Base-by-base conservation (phyloP, 306 rosid genomes). In the Trifolium repens region DNA sequence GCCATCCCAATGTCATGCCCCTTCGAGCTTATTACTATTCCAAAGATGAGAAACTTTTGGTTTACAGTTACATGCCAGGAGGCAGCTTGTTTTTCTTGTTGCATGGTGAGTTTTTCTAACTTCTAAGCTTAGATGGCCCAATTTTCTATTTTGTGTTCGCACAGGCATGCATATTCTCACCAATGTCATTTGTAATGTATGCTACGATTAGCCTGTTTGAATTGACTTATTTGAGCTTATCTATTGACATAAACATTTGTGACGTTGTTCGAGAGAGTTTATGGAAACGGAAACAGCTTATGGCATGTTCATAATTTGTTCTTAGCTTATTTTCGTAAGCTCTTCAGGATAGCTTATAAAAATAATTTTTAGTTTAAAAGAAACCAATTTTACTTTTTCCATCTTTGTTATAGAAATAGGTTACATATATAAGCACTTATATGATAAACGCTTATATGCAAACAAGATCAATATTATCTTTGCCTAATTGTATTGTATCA, bases 11-110 rank as follows among this genome's bases (percentile, higher is more conserved):
- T 82, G 78, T 91, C 43, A 79, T 85, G 80, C 89, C 96, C 0
- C 87, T 87, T 72, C 72, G 85, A 2, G 97, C 97, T 74, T 91
- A 91, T 79, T 91, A 91, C 87, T 91, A 83, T 73, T 91, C 97
- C 67, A 91, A 88, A 84, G 97, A 89, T 73, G 97, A 91, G 87
- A 89, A 87, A 76, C 97, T 91, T 63, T 73, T 89, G n/a, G 97
- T 91, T 62, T 89, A 78, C 88, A 87, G 82, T 88, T 89, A 81
- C 87, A 82, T 89, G 88, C 89, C 88, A 10, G 80, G 77, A 8
- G 96, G 96, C 55, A 91, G 90, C 90, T 84, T 91, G 84, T 91
- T 89, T 85, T 67, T 77, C 62, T 86, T 81, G 82, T 85, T 91
- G 83, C 96, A 89, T 63, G 97, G 97, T 91, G 85, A 5, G 82